Evolutionary conservation across 148 eudicot genomes (phyloP).

Genomic region (Rhododendron kiyosumense): DNA sequence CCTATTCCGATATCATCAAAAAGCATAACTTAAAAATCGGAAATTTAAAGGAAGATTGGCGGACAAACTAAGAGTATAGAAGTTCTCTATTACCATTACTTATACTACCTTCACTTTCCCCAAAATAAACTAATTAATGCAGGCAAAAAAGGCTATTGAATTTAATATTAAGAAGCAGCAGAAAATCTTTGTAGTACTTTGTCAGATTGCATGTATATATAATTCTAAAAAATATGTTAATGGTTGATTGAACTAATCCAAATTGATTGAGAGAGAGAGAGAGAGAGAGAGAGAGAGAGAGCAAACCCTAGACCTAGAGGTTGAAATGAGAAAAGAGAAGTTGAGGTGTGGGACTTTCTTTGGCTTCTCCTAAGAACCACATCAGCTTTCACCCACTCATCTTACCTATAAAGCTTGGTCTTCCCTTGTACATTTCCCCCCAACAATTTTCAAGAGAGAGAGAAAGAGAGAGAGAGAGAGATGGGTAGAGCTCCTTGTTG

Average conservation of each 20-base stretch:
- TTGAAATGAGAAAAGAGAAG: constrained; percentile 10
- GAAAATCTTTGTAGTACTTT: constrained; percentile 22
- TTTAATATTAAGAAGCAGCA: constrained; percentile 3
- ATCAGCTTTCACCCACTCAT: constrained; percentile 20
- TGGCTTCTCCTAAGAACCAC: constrained; percentile 25
- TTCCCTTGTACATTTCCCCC: constrained; percentile 30
- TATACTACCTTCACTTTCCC: background rate
- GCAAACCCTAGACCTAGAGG: background rate
- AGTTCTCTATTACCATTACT: constrained; percentile 12
- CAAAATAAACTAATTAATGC: background rate
- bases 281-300: background rate
- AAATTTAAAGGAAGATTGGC: constrained; percentile 15
- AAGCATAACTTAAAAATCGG: constrained; percentile 9
- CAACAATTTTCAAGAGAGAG: constrained; percentile 17
- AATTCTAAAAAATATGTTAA: constrained; percentile 15
- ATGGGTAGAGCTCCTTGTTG: constrained; percentile 97
- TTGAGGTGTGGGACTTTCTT: constrained; percentile 21
- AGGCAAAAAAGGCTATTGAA: constrained; percentile 16
- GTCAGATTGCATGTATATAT: constrained; percentile 14
- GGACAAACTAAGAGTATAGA: constrained; percentile 21
- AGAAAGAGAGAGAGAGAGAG: background rate
- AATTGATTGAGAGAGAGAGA: constrained; percentile 23
- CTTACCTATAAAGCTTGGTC: constrained; percentile 64
- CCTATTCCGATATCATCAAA: background rate
- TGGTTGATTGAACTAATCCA: constrained; percentile 56